These are phyloP conservation scores for Lantana camara DNA, from an alignment of 257 asterid genomes.

Conservation along the genomic window DNA sequence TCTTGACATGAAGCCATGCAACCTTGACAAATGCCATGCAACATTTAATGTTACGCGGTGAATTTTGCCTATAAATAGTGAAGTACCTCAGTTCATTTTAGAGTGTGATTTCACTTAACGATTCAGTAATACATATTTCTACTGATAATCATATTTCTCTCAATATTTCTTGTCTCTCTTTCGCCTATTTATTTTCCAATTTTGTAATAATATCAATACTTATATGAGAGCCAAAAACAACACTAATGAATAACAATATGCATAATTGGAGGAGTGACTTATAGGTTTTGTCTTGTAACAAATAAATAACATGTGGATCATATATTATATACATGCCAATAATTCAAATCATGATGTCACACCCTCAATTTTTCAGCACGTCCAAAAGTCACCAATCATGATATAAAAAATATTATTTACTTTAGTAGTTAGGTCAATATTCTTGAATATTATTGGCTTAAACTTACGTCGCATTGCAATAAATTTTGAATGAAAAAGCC, in stretches of 20 bases:
- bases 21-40: too few species aligned
- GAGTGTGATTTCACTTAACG: too few species aligned
- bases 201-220: neutral
- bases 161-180: too few species aligned
- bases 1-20: too few species aligned
- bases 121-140: too few species aligned
- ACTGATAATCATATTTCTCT: too few species aligned
- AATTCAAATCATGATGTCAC: slow-evolving; percentile 39
- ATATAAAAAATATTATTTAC: neutral
- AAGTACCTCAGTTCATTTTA: too few species aligned
- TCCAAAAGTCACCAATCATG: slow-evolving; percentile 37
- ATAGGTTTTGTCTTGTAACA: slow-evolving; percentile 20
- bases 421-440: slow-evolving; percentile 26
- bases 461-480: slow-evolving; percentile 16
- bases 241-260: slow-evolving; percentile 4
- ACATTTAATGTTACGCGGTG: too few species aligned
- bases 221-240: neutral
- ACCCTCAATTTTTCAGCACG: slow-evolving; percentile 13
- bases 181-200: too few species aligned
- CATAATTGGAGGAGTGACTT: slow-evolving; percentile 34
- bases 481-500: too few species aligned
- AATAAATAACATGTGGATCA: slow-evolving; percentile 26
- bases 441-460: slow-evolving; percentile 15
- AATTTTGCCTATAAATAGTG: too few species aligned
- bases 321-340: slow-evolving; percentile 24